phyloP scores from a whole-genome alignment of 495 filamentous ascomycete species.

The Lophiostoma macrostomum region DNA sequence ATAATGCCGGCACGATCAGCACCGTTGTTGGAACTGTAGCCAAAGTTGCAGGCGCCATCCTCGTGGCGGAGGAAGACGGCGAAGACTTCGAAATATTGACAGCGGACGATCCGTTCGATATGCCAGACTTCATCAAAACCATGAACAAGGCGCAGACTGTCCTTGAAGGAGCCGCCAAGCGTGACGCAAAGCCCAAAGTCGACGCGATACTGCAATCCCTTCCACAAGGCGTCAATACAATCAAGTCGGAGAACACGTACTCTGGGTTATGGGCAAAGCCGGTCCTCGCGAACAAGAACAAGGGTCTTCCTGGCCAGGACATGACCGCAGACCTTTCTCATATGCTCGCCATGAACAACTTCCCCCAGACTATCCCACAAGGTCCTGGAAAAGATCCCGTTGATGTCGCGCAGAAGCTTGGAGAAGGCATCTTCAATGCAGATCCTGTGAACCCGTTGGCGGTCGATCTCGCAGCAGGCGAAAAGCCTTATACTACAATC shows the following conservation, averaged over 20 bases:
- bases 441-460: no score
- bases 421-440: no score
- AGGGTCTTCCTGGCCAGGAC: background rate
- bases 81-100: background rate
- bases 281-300: background rate
- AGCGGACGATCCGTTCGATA: background rate
- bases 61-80: background rate
- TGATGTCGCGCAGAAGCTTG: no score
- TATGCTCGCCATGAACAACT: background rate
- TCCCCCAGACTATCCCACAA: no score
- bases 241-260: background rate
- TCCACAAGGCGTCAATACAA: background rate
- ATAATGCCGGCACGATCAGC: background rate
- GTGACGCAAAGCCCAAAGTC: background rate
- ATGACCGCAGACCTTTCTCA: background rate
- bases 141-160: background rate
- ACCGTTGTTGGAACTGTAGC: background rate
- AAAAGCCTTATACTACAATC: no score
- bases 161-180: background rate
- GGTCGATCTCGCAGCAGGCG: no score
- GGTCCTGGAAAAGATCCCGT: no score
- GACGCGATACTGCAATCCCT: background rate
- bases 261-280: background rate
- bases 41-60: background rate
- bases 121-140: background rate